A percentile compares a stretch with the other conserved stretches of the same genome.
Evolutionary conservation across 305 asterid genomes (phyloP).

Genomic region (Withania somnifera): DNA sequence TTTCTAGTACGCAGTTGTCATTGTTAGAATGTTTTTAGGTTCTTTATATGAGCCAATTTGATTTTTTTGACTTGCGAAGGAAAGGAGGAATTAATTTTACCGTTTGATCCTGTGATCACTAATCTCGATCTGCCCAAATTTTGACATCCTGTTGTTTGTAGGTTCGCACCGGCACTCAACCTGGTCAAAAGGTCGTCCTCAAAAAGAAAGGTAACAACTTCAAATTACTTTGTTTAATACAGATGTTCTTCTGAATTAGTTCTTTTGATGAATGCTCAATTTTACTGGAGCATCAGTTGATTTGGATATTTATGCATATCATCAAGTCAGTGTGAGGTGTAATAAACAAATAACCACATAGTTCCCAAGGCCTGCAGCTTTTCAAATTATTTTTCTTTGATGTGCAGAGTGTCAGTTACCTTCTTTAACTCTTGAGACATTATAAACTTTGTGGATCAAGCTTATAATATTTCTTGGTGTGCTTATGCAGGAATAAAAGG

Average conservation of each 20-base stretch:
- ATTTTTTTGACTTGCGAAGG: not conserved
- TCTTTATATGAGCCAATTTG: not conserved
- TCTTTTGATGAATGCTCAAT: not conserved
- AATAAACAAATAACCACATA: not conserved
- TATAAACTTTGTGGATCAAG: not conserved
- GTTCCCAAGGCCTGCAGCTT: not conserved
- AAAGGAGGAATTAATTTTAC: not conserved
- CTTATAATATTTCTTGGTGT: not conserved
- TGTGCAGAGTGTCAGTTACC: not conserved
- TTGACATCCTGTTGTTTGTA: slow-evolving; percentile 17
- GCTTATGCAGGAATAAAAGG: slow-evolving; percentile 61
- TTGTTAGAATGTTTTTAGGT: not conserved
- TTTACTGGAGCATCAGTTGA: not conserved
- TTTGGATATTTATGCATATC: not conserved
- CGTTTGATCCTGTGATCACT: not conserved
- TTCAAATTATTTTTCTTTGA: not conserved
- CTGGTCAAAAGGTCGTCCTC: slow-evolving; percentile 90
- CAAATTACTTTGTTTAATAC: not conserved
- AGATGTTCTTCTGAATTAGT: not conserved
- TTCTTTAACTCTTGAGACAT: not conserved
- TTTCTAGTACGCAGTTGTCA: not conserved
- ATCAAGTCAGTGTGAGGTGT: not conserved
- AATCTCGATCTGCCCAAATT: not conserved
- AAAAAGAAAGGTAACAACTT: slow-evolving; percentile 57
- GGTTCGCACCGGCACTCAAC: slow-evolving; percentile 97